phyloP scores from a whole-genome alignment of 176 grass and related monocot genomes.

The Chrysopogon serrulatus region DNA sequence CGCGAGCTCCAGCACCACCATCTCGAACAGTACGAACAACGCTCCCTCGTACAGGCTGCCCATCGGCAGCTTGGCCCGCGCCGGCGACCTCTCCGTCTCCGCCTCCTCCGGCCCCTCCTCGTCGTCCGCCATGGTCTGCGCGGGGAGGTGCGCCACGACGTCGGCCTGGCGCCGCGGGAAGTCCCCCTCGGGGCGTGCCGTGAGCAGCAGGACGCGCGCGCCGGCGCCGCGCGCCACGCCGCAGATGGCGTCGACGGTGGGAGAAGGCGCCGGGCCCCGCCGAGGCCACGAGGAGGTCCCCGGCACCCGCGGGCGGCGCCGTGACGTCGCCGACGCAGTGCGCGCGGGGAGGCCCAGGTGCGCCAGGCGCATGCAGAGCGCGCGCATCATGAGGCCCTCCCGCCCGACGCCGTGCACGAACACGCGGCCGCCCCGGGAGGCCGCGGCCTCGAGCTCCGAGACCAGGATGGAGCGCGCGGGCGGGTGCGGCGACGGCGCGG shows the following conservation, averaged over 20 bases:
- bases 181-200: slow-evolving; percentile 33
- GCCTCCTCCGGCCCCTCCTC: neutral
- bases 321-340: slow-evolving; percentile 80
- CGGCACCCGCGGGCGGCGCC: slow-evolving; percentile 20
- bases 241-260: slow-evolving; percentile 87
- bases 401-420: slow-evolving; percentile 93
- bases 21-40: slow-evolving; percentile 97
- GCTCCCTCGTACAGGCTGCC: slow-evolving; percentile 90
- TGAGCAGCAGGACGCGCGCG: slow-evolving; percentile 67
- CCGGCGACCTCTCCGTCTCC: neutral
- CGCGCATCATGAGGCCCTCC: slow-evolving; percentile 94
- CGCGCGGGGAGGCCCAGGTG: slow-evolving; percentile 64
- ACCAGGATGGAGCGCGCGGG: slow-evolving; percentile 34
- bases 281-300: slow-evolving; percentile 77
- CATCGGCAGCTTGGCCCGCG: slow-evolving; percentile 73
- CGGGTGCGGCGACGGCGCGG: slow-evolving; percentile 8
- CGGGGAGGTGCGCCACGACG: slow-evolving; percentile 54
- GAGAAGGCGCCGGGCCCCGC: slow-evolving; percentile 75
- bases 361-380: slow-evolving; percentile 91
- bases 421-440: slow-evolving; percentile 25
- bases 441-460: slow-evolving; percentile 21
- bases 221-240: slow-evolving; percentile 51
- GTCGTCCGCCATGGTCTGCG: slow-evolving; percentile 83
- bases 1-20: slow-evolving; percentile 64
- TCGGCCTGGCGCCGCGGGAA: slow-evolving; percentile 51